Conservation (phyloP, 208 protist genomes). For the Cochliopodium minus region DNA sequence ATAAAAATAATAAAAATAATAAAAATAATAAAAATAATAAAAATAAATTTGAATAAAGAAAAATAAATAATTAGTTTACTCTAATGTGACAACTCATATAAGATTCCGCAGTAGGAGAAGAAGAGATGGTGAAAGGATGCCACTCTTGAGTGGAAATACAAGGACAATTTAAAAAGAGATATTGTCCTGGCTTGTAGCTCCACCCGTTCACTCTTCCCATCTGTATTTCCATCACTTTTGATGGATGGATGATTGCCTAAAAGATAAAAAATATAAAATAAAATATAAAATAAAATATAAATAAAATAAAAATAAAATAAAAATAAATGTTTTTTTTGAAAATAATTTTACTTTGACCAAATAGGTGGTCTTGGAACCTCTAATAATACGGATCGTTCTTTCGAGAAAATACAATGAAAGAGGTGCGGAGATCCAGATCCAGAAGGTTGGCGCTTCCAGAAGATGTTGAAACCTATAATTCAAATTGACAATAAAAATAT, state of each 20-base stretch:
- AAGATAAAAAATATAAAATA: too few relatives aligned
- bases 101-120: slow-evolving; percentile 35
- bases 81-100: slow-evolving; percentile 27
- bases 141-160: slow-evolving; percentile 39
- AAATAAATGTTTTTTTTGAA: too few relatives aligned
- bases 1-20: too few relatives aligned
- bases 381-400: slow-evolving; percentile 28
- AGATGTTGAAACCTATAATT: too few relatives aligned
- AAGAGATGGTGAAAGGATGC: slow-evolving; percentile 59
- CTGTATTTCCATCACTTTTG: background rate
- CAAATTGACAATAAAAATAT: too few relatives aligned
- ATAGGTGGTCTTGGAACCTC: slow-evolving; percentile 25
- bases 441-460: too few relatives aligned
- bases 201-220: background rate
- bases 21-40: too few relatives aligned
- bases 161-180: slow-evolving; percentile 52
- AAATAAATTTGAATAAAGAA: too few relatives aligned
- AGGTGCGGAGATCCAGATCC: slow-evolving; percentile 23
- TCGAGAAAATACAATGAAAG: slow-evolving; percentile 37
- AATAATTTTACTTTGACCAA: slow-evolving; percentile 19
- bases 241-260: too few relatives aligned
- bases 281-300: too few relatives aligned
- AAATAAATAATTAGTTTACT: too few relatives aligned
- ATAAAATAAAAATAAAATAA: too few relatives aligned
- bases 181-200: slow-evolving; percentile 45